Conservation (phyloP, 1,284 basidiomycete genomes). For the Ceratobasidium sp. region DNA sequence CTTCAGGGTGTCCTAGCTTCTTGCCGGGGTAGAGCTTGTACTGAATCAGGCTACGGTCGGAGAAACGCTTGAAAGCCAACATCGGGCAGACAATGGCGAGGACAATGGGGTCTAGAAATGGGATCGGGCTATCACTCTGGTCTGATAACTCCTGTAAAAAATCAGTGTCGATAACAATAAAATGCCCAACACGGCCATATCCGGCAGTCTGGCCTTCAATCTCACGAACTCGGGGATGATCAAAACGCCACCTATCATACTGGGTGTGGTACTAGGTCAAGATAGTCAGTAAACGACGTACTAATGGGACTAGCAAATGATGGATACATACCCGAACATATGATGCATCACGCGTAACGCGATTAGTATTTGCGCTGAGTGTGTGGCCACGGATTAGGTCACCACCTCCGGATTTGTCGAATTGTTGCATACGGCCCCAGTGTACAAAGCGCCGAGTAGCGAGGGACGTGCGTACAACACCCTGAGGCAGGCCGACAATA, state of each 20-base stretch:
- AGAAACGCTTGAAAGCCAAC: background rate
- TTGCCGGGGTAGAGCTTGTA: conserved; percentile 26
- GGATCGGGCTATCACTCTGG: conserved; percentile 48
- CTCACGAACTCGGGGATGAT: background rate
- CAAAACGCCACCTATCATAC: background rate
- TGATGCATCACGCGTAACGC: conserved; percentile 3
- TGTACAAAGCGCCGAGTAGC: background rate
- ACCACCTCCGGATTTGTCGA: background rate
- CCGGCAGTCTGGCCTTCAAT: background rate
- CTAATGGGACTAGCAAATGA: background rate
- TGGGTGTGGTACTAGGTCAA: background rate
- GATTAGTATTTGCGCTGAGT: background rate
- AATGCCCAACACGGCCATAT: conserved; percentile 20
- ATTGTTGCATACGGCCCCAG: conserved; percentile 32
- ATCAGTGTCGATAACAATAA: conserved; percentile 9
- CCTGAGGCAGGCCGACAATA: background rate
- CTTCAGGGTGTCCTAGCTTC: conserved; percentile 27
- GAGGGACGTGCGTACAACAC: background rate
- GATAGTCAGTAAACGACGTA: background rate
- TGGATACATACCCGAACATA: conserved; percentile 15
- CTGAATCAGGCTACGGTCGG: conserved; percentile 13
- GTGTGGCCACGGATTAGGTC: conserved; percentile 1
- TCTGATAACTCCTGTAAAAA: conserved; percentile 43
- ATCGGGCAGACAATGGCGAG: conserved; percentile 51
- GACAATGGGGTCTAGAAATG: conserved; percentile 45